These are phyloP conservation scores for Gossypium aridum DNA, from an alignment of 441 rosid genomes.

Conservation along the genomic window DNA sequence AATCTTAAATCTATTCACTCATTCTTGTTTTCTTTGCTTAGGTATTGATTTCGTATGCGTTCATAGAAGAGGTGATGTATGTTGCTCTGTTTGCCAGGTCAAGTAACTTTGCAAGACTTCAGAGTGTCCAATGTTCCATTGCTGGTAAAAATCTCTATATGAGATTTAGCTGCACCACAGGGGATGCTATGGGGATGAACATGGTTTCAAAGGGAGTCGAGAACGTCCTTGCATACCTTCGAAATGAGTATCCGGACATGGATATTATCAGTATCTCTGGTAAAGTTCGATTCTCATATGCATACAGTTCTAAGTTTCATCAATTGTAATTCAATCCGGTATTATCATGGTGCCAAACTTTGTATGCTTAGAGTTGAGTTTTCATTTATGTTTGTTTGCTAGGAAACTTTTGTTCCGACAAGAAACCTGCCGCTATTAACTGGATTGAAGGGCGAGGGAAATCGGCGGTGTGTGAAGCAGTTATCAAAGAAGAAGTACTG, in stretches of 20 bases:
- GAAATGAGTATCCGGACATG: slow-evolving; percentile 74
- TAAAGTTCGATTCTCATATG: slow-evolving; percentile 10
- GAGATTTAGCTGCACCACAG: slow-evolving; percentile 76
- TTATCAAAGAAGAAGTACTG: slow-evolving; percentile 67
- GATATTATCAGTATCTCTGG: slow-evolving; percentile 81
- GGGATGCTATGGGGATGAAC: slow-evolving; percentile 99
- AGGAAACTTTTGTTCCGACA: slow-evolving; percentile 87
- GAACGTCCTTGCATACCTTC: slow-evolving; percentile 75
- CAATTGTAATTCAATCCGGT: background rate
- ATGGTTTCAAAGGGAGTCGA: slow-evolving; percentile 96
- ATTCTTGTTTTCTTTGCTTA: background rate
- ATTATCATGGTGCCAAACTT: background rate
- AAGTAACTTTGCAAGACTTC: slow-evolving; percentile 80
- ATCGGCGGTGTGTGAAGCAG: slow-evolving; percentile 86
- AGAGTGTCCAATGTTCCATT: slow-evolving; percentile 48
- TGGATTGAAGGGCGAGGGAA: slow-evolving; percentile 96
- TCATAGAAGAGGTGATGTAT: slow-evolving; percentile 5
- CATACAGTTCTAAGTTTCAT: background rate
- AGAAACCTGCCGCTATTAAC: slow-evolving; percentile 88
- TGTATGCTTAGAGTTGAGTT: background rate
- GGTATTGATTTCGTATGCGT: background rate
- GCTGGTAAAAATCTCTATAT: slow-evolving; percentile 75
- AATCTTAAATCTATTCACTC: background rate
- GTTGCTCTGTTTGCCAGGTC: slow-evolving; percentile 51
- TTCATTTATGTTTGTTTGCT: slow-evolving; percentile 1